phyloP scores from a whole-genome alignment of 345 rosid genomes.

The Capsella bursapastoris region DNA sequence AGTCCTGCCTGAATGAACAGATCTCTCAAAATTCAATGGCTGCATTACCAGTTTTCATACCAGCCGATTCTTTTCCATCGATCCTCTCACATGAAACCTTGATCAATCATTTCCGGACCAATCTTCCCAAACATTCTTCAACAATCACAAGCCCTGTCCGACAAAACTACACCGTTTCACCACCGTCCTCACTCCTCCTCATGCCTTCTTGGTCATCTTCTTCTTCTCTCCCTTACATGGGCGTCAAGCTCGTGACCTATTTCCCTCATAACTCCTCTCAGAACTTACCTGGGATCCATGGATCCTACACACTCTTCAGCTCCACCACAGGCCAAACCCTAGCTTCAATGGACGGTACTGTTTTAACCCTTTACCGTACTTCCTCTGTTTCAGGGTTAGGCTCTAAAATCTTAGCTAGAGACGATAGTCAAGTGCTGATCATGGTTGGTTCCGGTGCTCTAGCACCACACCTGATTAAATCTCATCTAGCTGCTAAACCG shows the following conservation, averaged over 20 bases:
- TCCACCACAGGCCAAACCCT: conserved; percentile 72
- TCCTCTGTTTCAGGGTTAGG: conserved; percentile 80
- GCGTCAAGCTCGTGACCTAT: conserved; percentile 86
- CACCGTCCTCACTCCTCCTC: conserved; percentile 72
- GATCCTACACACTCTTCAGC: conserved; percentile 81
- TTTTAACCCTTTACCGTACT: conserved; percentile 73
- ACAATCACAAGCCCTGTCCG: conserved; percentile 72
- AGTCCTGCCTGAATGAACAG: not conserved
- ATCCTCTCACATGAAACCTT: conserved; percentile 70
- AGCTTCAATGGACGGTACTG: conserved; percentile 73
- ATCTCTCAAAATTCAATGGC: conserved; percentile 18
- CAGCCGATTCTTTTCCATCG: conserved; percentile 57
- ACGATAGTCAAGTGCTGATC: conserved; percentile 61
- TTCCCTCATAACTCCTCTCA: conserved; percentile 76
- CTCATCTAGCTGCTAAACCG: conserved; percentile 77
- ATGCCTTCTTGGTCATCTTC: conserved; percentile 93
- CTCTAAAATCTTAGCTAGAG: conserved; percentile 63
- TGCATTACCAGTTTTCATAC: conserved; percentile 53
- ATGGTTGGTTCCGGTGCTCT: conserved; percentile 92
- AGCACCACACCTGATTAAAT: conserved; percentile 83
- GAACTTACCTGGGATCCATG: conserved; percentile 79
- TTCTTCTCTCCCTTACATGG: conserved; percentile 73
- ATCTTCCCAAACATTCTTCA: conserved; percentile 59
- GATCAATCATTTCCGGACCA: conserved; percentile 68
- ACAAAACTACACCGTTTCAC: conserved; percentile 62